These are phyloP conservation scores for Albugo laibachii DNA, from an alignment of 352 stramenopile genomes.

Conservation along the genomic window DNA sequence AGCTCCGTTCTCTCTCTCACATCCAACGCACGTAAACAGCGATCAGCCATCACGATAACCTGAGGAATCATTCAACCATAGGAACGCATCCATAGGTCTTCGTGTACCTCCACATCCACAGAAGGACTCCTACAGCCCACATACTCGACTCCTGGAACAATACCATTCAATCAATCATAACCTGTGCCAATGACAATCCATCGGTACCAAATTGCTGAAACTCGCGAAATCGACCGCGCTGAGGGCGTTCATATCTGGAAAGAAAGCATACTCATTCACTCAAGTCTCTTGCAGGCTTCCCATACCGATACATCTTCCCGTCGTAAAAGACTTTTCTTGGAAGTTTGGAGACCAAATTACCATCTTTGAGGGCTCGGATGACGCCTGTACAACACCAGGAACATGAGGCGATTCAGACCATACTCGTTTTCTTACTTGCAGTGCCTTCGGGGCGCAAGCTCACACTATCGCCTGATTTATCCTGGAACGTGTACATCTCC, in stretches of 20 bases:
- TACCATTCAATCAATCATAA: background rate
- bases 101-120: conserved; percentile 51
- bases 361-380: conserved; percentile 56
- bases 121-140: conserved; percentile 53
- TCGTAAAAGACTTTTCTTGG: conserved; percentile 71
- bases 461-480: conserved; percentile 76
- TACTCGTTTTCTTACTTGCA: conserved; percentile 13
- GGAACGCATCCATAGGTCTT: background rate
- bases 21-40: conserved; percentile 28
- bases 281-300: background rate
- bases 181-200: background rate
- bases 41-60: conserved; percentile 60
- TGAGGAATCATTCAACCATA: conserved; percentile 2
- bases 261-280: background rate
- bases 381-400: conserved; percentile 16
- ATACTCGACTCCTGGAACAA: conserved; percentile 41
- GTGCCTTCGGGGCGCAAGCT: conserved; percentile 72
- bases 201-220: conserved; percentile 71
- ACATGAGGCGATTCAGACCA: background rate
- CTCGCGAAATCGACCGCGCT: conserved; percentile 68
- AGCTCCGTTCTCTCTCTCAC: conserved; percentile 39
- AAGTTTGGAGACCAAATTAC: conserved; percentile 45
- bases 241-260: conserved; percentile 64
- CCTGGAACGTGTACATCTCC: conserved; percentile 81
- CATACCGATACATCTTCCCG: conserved; percentile 75